Percentiles rank a stretch among this genome's conserved stretches.
phyloP scores from a whole-genome alignment of 495 filamentous ascomycete genomes.

The Aspergillus hancockii region DNA sequence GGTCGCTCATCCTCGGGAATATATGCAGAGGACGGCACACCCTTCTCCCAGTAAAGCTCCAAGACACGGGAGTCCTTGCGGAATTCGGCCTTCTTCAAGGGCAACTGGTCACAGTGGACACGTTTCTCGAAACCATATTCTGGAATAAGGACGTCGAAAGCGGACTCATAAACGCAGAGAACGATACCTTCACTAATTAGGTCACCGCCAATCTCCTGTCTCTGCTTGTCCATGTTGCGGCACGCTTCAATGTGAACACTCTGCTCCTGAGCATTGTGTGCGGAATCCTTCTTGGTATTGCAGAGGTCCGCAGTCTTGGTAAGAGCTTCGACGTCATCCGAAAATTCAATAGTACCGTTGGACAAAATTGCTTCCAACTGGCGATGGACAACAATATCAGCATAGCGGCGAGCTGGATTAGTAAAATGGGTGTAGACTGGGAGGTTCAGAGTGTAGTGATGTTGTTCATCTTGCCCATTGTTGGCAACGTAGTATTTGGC shows the following conservation, averaged over 20 bases:
- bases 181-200: constrained; percentile 97
- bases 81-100: constrained; percentile 97
- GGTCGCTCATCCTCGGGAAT: constrained; percentile 96
- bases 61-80: constrained; percentile 90
- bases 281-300: constrained; percentile 99
- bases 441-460: constrained; percentile 89
- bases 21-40: constrained; percentile 92
- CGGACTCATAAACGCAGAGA: constrained; percentile 96
- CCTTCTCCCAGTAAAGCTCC: constrained; percentile 99
- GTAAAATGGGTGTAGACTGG: constrained; percentile 98
- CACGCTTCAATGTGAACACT: constrained; percentile 98
- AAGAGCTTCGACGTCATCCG: constrained; percentile 82
- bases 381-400: constrained; percentile 92
- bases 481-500: constrained; percentile 90
- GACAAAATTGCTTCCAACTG: constrained; percentile 89
- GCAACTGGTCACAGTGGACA: constrained; percentile 97
- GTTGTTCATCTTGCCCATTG: constrained; percentile 69
- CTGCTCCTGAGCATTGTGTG: constrained; percentile 95
- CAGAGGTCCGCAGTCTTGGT: constrained; percentile 92
- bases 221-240: constrained; percentile 87
- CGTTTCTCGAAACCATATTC: constrained; percentile 99
- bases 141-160: constrained; percentile 96
- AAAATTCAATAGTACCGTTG: constrained; percentile 79
- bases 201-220: constrained; percentile 81
- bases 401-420: constrained; percentile 90